These are phyloP conservation scores for Penicillium nordicum DNA, from an alignment of 2,329 filamentous ascomycete species.

Conservation along the genomic window DNA sequence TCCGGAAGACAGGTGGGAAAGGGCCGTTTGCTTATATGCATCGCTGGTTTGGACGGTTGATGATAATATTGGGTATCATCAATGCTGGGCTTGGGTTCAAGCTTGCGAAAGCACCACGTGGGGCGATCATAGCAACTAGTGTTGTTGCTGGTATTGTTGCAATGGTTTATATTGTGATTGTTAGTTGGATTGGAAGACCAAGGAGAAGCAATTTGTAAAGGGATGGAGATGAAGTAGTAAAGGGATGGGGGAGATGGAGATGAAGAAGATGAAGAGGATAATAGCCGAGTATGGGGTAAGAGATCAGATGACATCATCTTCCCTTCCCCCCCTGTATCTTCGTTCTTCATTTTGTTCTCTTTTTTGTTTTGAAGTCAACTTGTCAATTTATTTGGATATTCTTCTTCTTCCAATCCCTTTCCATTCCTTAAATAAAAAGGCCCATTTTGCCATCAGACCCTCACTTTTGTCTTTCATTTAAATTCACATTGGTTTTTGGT, in stretches of 20 bases:
- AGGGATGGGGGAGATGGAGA: too few species aligned
- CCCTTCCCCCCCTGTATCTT: too few species aligned
- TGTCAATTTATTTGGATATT: background rate
- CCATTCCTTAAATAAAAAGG: background rate
- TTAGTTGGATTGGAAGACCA: conserved; percentile 1
- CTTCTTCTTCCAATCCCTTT: background rate
- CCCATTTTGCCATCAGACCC: background rate
- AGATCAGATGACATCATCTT: background rate
- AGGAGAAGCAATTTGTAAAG: background rate
- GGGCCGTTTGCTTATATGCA: conserved; percentile 51
- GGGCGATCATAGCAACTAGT: conserved; percentile 48
- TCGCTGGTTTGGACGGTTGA: conserved; percentile 53
- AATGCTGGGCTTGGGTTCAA: conserved; percentile 56
- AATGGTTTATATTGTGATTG: conserved; percentile 37
- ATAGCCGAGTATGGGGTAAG: too few species aligned
- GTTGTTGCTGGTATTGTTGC: conserved; percentile 51
- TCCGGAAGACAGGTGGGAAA: conserved; percentile 46
- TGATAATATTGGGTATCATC: conserved; percentile 53
- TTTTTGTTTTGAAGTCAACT: background rate
- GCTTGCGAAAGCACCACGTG: conserved; percentile 39
- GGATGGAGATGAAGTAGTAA: background rate
- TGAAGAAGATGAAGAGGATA: too few species aligned
- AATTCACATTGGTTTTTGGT: background rate
- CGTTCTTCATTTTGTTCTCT: too few species aligned
- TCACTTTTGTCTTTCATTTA: background rate